A percentile compares a stretch with the other conserved stretches of the same genome.
Conservation (phyloP, 2,329 filamentous ascomycete species). For the Colletotrichum higginsianum region DNA sequence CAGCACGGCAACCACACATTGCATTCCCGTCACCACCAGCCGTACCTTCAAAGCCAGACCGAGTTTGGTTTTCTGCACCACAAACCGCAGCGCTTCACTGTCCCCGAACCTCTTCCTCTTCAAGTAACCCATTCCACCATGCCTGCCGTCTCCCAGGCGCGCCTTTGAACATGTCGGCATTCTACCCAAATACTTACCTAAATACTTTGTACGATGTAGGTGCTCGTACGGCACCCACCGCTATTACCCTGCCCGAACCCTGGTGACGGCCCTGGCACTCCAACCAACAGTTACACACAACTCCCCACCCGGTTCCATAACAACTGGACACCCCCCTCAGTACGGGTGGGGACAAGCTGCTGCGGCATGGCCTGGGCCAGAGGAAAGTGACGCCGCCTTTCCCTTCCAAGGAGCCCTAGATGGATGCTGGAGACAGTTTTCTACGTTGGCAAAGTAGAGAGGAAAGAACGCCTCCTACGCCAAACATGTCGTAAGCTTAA, state of each 20-base stretch:
- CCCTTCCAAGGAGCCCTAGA: constrained; percentile 6
- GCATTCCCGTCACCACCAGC: not conserved
- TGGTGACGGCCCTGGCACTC: constrained; percentile 10
- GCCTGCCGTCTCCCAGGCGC: constrained; percentile 15
- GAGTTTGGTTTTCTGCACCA: not conserved
- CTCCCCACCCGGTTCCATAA: constrained; percentile 11
- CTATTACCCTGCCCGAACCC: too few species aligned
- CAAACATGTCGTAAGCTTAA: constrained; percentile 10
- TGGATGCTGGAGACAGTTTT: constrained; percentile 8
- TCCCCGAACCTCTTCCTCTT: not conserved
- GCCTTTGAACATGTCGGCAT: not conserved
- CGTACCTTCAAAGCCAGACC: not conserved
- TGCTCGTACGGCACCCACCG: too few species aligned
- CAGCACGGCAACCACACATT: constrained; percentile 6
- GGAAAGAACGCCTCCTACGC: constrained; percentile 8
- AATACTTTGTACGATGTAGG: too few species aligned
- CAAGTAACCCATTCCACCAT: constrained; percentile 11
- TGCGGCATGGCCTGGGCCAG: constrained; percentile 4
- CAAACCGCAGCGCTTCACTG: not conserved
- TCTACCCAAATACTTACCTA: not conserved
- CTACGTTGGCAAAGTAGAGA: constrained; percentile 14
- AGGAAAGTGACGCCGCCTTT: not conserved
- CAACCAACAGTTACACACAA: constrained; percentile 16
- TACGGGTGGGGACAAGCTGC: constrained; percentile 1
- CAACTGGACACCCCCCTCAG: constrained; percentile 5